These are phyloP conservation scores for Corymbia maculata DNA, from an alignment of 345 rosid species.

Conservation along the genomic window DNA sequence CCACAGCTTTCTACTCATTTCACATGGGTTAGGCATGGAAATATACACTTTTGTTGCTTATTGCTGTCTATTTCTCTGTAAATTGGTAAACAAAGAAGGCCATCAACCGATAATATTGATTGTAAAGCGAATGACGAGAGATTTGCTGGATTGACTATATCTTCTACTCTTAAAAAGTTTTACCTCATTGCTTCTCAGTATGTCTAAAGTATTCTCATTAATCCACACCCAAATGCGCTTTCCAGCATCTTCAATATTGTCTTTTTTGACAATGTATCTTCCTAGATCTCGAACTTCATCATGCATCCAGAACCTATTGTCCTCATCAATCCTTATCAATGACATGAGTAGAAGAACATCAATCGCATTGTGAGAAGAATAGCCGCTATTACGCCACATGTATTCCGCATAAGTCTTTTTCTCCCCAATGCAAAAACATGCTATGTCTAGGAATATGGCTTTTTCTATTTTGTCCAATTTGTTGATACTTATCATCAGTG, in stretches of 20 bases:
- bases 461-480: not conserved
- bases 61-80: not conserved
- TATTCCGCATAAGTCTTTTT: not conserved
- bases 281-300: not conserved
- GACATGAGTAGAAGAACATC: not conserved
- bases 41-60: too few relatives aligned
- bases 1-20: not conserved
- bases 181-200: not conserved
- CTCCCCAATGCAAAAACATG: not conserved
- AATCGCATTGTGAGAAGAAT: rapidly evolving
- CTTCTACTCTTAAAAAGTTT: not conserved
- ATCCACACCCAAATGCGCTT: not conserved
- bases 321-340: not conserved
- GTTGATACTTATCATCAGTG: not conserved
- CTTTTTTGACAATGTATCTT: not conserved
- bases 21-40: not conserved
- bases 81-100: not conserved
- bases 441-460: not conserved
- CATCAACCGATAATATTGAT: not conserved
- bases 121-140: not conserved
- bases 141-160: not conserved
- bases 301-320: not conserved
- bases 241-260: not conserved
- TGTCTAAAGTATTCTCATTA: not conserved
- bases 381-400: not conserved